Conservation (phyloP, 371 early-diverging fungal genomes). For the Actinomortierella ambigua region DNA sequence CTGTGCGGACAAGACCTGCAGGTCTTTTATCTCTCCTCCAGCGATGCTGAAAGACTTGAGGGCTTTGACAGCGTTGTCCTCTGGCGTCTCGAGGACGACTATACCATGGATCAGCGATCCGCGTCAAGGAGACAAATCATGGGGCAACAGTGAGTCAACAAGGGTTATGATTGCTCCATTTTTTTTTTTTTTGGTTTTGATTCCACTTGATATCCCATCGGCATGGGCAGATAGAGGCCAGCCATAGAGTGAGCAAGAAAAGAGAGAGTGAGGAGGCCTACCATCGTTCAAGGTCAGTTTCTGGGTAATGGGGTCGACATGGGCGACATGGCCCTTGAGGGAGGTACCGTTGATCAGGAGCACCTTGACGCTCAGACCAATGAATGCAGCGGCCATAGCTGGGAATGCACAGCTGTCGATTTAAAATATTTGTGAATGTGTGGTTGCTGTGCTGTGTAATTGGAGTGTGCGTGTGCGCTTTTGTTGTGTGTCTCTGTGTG, state of each 20-base stretch:
- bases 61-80: constrained; percentile 22
- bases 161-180: constrained; percentile 46
- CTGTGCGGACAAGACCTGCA: constrained; percentile 50
- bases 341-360: constrained; percentile 53
- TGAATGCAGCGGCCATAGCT: constrained; percentile 61
- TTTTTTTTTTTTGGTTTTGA: constrained; percentile 47
- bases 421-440: too few relatives aligned
- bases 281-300: constrained; percentile 62
- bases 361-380: constrained; percentile 57
- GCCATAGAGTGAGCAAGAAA: not conserved
- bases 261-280: constrained; percentile 18
- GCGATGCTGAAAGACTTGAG: constrained; percentile 31
- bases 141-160: constrained; percentile 5
- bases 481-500: too few relatives aligned
- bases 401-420: too few relatives aligned
- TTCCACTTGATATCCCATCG: not conserved
- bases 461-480: too few relatives aligned
- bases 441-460: too few relatives aligned
- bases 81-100: constrained; percentile 33
- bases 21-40: constrained; percentile 52
- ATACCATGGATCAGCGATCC: not conserved
- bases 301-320: constrained; percentile 56
- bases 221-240: not conserved
- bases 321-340: constrained; percentile 56
- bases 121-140: not conserved